phyloP scores from a whole-genome alignment of 257 asterid genomes.

The Coffea canephora region DNA sequence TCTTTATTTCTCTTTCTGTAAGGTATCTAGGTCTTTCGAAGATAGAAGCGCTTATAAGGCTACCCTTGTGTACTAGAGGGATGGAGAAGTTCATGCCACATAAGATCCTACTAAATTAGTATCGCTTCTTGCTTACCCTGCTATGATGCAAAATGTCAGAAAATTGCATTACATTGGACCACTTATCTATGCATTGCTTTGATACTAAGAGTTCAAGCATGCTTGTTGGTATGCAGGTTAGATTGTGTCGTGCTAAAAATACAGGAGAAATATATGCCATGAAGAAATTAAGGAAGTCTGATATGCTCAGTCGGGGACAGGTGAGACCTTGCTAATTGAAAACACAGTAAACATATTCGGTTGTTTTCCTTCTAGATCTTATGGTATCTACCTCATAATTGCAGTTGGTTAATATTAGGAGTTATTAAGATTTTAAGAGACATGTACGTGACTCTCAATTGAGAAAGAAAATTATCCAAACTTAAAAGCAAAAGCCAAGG shows the following conservation, averaged over 20 bases:
- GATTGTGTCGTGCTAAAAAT: slow-evolving; percentile 79
- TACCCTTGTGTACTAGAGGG: background rate
- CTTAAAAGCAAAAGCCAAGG: background rate
- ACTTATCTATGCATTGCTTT: background rate
- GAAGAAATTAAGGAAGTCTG: slow-evolving; percentile 93
- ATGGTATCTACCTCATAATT: background rate
- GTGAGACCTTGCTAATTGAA: slow-evolving; percentile 34
- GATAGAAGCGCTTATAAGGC: background rate
- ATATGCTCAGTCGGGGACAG: slow-evolving; percentile 99
- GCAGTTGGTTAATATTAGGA: background rate
- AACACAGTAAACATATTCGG: background rate
- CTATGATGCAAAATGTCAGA: background rate
- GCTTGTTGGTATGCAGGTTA: slow-evolving; percentile 60
- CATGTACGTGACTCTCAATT: background rate
- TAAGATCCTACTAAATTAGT: background rate
- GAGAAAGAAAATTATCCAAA: background rate
- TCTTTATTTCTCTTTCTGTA: background rate
- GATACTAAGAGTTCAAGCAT: background rate
- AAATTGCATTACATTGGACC: no score
- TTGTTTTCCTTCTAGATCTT: background rate
- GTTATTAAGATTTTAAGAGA: background rate
- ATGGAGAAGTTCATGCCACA: background rate
- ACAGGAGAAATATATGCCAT: slow-evolving; percentile 93
- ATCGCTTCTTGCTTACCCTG: background rate
- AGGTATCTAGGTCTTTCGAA: background rate